These are phyloP conservation scores for Pinus albicaulis DNA, from an alignment of 75 land plant species.

Conservation along the genomic window DNA sequence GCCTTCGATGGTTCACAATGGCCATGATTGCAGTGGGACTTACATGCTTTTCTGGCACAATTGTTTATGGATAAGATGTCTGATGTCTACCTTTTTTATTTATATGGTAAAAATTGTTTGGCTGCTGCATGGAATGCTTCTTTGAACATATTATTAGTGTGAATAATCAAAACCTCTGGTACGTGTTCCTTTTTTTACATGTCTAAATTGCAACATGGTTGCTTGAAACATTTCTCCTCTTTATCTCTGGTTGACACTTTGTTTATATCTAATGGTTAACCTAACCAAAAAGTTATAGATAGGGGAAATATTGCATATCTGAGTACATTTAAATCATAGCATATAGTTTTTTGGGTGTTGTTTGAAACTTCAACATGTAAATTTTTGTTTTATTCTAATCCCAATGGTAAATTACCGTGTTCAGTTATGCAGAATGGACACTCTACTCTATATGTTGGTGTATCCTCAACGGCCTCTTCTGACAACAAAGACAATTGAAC, in stretches of 20 bases:
- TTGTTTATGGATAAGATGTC: neutral
- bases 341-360: neutral
- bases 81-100: neutral
- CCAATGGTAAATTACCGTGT: neutral
- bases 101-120: neutral
- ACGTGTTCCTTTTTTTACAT: neutral
- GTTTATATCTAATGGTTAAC: neutral
- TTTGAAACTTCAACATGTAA: neutral
- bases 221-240: neutral
- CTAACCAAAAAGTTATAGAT: neutral
- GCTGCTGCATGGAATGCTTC: neutral
- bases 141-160: too few relatives aligned
- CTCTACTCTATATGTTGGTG: conserved; percentile 85
- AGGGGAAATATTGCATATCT: neutral
- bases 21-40: neutral
- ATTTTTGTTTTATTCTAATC: neutral
- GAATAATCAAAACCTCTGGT: neutral
- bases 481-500: conserved; percentile 93
- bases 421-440: conserved; percentile 84
- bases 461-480: conserved; percentile 95
- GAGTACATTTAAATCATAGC: neutral
- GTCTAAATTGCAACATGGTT: neutral
- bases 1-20: neutral
- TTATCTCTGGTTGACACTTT: neutral
- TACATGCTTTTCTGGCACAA: neutral